Base-by-base conservation (phyloP, 1,284 basidiomycete species). In the Puccinia horiana region DNA sequence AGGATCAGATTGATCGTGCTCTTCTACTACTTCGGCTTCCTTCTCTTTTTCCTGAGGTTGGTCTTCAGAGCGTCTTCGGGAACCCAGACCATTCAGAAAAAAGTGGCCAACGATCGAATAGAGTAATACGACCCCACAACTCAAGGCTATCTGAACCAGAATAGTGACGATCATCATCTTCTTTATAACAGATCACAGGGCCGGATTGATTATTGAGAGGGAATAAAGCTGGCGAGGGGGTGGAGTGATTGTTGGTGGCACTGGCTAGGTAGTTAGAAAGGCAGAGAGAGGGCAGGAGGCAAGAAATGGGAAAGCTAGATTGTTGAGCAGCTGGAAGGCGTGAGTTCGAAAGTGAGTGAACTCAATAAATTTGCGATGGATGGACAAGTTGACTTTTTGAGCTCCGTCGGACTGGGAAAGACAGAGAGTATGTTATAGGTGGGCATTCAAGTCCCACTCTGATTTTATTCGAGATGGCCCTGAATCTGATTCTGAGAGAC, bases 311-410 rank as follows among this genome's bases (percentile, higher is more conserved):
- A 40, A 69, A 69, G 65, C 42, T 69, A 69, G 65, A 69, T 69
- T 69, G 65, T 44, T 29, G 26, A 37, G 6, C 35, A 47, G 11
- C n/a, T 47, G 14, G n/a, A 26, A 16, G 42, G n/a, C 0, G 11
- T 23, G 29, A 54, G 14, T 54, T 12, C 52, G 61, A 37, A 42
- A 14, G 65, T 47, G 65, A 26, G 37, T 14, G 11, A 69, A 47
- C 37, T 69, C 40, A 47, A n/a, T 23, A 65, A 65, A 6, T 69
- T 69, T 69, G 63, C 63, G 63, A 65, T 69, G 42, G 65, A 69
- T 47, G 65, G 42, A 44, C 26, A 69, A 14, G 61, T 35, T 26
- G 61, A 37, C 61, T 23, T 54, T 54, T 8, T 54, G 56, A 67
- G 63, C 20, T 67, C 37, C 23, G 37, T 67, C 37, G 23, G 65